phyloP scores from a whole-genome alignment of 768 basidiomycete genomes.

The Leccinum arenicola region DNA sequence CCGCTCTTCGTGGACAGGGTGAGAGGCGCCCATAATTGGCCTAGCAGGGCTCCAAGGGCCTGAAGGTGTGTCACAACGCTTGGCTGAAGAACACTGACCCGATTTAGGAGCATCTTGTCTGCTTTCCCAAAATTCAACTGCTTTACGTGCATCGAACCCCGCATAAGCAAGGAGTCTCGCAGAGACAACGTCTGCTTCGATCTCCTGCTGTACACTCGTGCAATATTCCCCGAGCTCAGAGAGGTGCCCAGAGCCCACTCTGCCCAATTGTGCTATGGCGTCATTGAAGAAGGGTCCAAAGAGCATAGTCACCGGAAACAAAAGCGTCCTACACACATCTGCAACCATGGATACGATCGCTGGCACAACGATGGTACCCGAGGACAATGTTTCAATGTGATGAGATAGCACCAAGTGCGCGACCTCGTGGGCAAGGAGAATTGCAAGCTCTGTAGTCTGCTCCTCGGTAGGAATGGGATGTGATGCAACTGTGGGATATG shows the following conservation, averaged over 20 bases:
- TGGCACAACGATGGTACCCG: slow-evolving; percentile 78
- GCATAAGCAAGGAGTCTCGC: slow-evolving; percentile 87
- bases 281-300: slow-evolving; percentile 97
- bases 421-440: slow-evolving; percentile 90
- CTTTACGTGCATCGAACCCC: slow-evolving; percentile 82
- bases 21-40: slow-evolving; percentile 38
- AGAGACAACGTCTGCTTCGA: slow-evolving; percentile 91
- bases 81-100: slow-evolving; percentile 22
- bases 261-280: slow-evolving; percentile 78
- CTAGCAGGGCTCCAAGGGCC: slow-evolving; percentile 20
- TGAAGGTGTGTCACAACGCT: slow-evolving; percentile 6
- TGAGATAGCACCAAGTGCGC: slow-evolving; percentile 89
- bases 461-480: slow-evolving; percentile 66
- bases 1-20: slow-evolving; percentile 46
- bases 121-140: slow-evolving; percentile 81
- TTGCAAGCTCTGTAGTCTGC: slow-evolving; percentile 86
- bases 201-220: slow-evolving; percentile 79
- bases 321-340: slow-evolving; percentile 71
- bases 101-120: slow-evolving; percentile 34
- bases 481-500: slow-evolving; percentile 28
- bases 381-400: slow-evolving; percentile 89
- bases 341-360: slow-evolving; percentile 72
- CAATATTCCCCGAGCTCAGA: slow-evolving; percentile 70
- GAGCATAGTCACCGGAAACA: slow-evolving; percentile 88
- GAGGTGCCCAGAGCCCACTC: slow-evolving; percentile 74